These are phyloP conservation scores for Eimeria necatrix DNA, from an alignment of 169 alveolate genomes.

Conservation along the genomic window DNA sequence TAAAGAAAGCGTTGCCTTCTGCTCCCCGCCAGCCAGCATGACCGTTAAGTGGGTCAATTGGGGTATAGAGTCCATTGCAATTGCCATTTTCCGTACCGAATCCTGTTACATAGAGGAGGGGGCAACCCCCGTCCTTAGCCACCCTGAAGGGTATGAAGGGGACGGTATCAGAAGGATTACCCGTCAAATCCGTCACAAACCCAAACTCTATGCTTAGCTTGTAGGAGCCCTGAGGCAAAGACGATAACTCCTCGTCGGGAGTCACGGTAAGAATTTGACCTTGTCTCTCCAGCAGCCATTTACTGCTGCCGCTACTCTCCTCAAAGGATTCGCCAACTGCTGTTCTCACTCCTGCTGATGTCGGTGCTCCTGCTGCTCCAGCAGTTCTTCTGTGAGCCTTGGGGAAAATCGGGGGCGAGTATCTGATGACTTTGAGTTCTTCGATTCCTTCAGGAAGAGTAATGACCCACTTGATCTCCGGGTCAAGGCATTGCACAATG, in stretches of 20 bases:
- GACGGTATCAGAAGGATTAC: slow-evolving; percentile 83
- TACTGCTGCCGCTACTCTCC: slow-evolving; percentile 21
- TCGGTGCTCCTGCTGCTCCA: slow-evolving; percentile 55
- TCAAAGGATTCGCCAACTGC: neutral
- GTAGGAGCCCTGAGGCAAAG: slow-evolving; percentile 86
- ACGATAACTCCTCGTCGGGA: slow-evolving; percentile 81
- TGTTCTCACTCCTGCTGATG: slow-evolving; percentile 24
- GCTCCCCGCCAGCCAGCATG: slow-evolving; percentile 87
- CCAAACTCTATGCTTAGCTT: slow-evolving; percentile 82
- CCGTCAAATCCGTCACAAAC: slow-evolving; percentile 83
- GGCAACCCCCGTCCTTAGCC: slow-evolving; percentile 84
- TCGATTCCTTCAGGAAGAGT: slow-evolving; percentile 74
- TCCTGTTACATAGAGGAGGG: slow-evolving; percentile 85
- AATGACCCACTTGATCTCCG: slow-evolving; percentile 56
- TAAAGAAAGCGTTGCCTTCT: slow-evolving; percentile 81
- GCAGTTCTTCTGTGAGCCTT: neutral
- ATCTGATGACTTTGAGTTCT: slow-evolving; percentile 16
- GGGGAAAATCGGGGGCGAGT: slow-evolving; percentile 7
- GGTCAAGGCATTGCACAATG: slow-evolving; percentile 56
- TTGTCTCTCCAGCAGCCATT: slow-evolving; percentile 79
- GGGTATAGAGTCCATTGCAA: slow-evolving; percentile 84
- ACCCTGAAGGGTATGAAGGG: slow-evolving; percentile 80
- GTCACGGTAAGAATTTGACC: slow-evolving; percentile 82
- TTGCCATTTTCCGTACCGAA: slow-evolving; percentile 84
- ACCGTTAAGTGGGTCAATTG: slow-evolving; percentile 83